phyloP scores from a whole-genome alignment of 148 eudicot species.

The Rhododendron williamsianum region DNA sequence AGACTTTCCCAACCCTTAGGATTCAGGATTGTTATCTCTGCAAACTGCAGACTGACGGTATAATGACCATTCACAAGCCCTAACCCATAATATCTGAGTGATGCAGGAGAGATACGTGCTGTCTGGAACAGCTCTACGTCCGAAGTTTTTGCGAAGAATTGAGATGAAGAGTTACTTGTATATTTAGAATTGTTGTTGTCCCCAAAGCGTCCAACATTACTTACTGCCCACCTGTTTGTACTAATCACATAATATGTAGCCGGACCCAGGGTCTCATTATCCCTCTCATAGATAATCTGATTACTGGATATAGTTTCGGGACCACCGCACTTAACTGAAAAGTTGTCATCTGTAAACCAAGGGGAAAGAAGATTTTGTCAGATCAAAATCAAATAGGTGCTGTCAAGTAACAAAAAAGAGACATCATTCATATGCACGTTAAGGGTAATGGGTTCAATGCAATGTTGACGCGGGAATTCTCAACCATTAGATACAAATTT shows the following conservation, averaged over 20 bases:
- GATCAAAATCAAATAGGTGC: neutral
- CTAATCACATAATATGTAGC: conserved; percentile 45
- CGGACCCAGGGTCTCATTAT: conserved; percentile 58
- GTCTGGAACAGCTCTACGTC: conserved; percentile 70
- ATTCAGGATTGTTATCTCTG: conserved; percentile 41
- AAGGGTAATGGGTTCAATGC: neutral
- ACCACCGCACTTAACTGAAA: conserved; percentile 84
- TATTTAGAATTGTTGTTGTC: conserved; percentile 34
- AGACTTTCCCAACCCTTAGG: conserved; percentile 50
- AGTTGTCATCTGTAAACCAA: conserved; percentile 50
- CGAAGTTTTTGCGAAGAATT: conserved; percentile 38
- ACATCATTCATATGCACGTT: neutral
- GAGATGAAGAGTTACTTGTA: conserved; percentile 24
- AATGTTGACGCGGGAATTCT: neutral
- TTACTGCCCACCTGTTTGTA: conserved; percentile 67
- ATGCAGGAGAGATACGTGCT: conserved; percentile 65
- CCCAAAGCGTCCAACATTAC: conserved; percentile 53
- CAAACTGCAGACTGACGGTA: conserved; percentile 60
- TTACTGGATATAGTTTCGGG: conserved; percentile 37
- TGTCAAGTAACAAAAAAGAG: neutral
- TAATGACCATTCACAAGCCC: conserved; percentile 87
- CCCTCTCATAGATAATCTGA: conserved; percentile 40
- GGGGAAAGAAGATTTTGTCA: neutral
- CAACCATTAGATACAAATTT: neutral
- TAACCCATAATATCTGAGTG: conserved; percentile 71